Base-by-base conservation (phyloP, 768 basidiomycete species). In the Termitomyces heimii region DNA sequence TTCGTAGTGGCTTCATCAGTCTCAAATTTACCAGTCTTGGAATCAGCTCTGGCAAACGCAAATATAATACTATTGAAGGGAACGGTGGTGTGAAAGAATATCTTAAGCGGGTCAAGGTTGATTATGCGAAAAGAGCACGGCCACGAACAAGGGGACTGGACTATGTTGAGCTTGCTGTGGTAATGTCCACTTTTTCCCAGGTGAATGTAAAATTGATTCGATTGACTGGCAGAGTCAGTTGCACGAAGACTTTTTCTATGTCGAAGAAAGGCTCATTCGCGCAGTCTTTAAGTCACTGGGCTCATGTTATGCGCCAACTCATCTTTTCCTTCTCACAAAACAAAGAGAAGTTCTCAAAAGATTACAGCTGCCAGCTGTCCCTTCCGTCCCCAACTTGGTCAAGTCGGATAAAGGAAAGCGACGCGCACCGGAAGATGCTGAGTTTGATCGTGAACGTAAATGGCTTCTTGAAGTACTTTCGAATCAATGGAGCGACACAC, bases 271-370 rank as follows among this genome's bases (percentile, higher is more conserved):
- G 5, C 73, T 81, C 60, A 72, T 88, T 54, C 78, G 78, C 24
- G 57, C 61, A n/a, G 68, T 66, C 3, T 69, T 83, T 14, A 31
- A 61, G 8, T 46, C 49, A 2, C 55, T 75, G 52, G 68, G 73
- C 26, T 60, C 60, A 5, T 72, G 85, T 37, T 89, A 86, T 62
- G 84, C 80, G 0, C 83, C 84, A 0, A 75, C 85, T 0, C 79
- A 81, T 65, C 65, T 85, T 14, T 65, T 67, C 18, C 75, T 89
- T n/a, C 63, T 65, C 28, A 39, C 43, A 2, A 59, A 60, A 43
- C 59, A 70, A 50, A 69, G 68, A 28, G 56, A 64, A 44, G 49
- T 54, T 16, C 55, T 45, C 24, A 39, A 51, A 22, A 39, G 55
- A 31, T 74, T 76, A 0, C 78, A 77, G 63, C 65, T 63, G 48